These are phyloP conservation scores for Aspergillus egyptiacus DNA, from an alignment of 495 filamentous ascomycete species.

Conservation along the genomic window DNA sequence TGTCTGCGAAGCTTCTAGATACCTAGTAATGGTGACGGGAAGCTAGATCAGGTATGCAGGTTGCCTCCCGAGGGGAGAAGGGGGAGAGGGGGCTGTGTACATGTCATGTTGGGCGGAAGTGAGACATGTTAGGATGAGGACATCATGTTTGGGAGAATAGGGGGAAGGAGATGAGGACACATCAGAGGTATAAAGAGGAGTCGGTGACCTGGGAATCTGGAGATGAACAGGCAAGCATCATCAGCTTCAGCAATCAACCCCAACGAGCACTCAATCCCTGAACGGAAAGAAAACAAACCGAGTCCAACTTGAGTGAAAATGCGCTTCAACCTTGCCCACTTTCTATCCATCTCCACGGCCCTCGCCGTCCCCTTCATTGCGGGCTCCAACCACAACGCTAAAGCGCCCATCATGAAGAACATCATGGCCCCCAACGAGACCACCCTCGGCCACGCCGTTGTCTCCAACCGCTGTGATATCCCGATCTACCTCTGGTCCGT, in stretches of 20 bases:
- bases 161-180: neutral
- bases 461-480: slow-evolving; percentile 44
- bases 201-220: neutral
- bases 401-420: neutral
- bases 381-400: neutral
- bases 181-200: neutral
- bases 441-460: slow-evolving; percentile 41
- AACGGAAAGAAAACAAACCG: neutral
- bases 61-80: slow-evolving; percentile 1
- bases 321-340: slow-evolving; percentile 10
- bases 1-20: neutral
- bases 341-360: slow-evolving; percentile 13
- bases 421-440: neutral
- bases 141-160: neutral
- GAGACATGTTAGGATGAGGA: neutral
- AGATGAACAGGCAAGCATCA: neutral
- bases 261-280: neutral
- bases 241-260: neutral
- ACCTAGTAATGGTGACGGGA: too few species aligned
- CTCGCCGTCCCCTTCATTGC: slow-evolving; percentile 1
- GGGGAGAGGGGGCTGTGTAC: neutral
- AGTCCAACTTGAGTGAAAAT: slow-evolving; percentile 8
- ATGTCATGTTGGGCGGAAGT: slow-evolving; percentile 2
- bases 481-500: slow-evolving; percentile 54
- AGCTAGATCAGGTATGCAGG: neutral